A percentile compares a stretch with the other conserved stretches of the same genome.
Conservation (phyloP, 2,329 filamentous ascomycete genomes). For the Xenoacremonium recifei region DNA sequence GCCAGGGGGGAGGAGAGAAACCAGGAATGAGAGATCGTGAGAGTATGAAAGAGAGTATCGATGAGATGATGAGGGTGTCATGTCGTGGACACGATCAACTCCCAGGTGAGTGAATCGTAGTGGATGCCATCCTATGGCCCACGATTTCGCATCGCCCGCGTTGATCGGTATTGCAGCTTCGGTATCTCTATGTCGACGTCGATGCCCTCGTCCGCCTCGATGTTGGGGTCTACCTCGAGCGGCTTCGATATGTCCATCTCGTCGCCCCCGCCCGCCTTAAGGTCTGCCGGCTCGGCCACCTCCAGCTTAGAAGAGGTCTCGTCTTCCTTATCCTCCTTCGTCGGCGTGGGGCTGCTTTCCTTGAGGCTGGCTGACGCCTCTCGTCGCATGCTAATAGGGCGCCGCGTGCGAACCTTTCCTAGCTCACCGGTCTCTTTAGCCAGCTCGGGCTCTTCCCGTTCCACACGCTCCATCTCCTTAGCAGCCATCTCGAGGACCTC, state of each 20-base stretch:
- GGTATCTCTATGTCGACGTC: constrained; percentile 38
- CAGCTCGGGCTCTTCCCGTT: constrained; percentile 49
- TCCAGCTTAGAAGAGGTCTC: no score
- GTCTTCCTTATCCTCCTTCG: constrained; percentile 22
- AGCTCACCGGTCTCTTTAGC: constrained; percentile 38
- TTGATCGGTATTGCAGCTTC: constrained; percentile 42
- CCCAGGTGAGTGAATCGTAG: constrained; percentile 17
- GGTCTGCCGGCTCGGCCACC: constrained; percentile 13
- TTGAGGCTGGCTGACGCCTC: constrained; percentile 35
- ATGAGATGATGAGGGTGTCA: constrained; percentile 8
- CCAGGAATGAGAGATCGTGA: no score
- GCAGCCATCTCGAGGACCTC: constrained; percentile 62
- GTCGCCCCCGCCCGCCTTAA: constrained; percentile 16
- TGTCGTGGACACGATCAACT: constrained; percentile 14
- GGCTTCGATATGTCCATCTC: constrained; percentile 16
- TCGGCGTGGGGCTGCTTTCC: constrained; percentile 19
- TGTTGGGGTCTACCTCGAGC: constrained; percentile 33
- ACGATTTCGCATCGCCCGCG: constrained; percentile 36
- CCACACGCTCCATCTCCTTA: constrained; percentile 56
- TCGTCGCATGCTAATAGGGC: constrained; percentile 53
- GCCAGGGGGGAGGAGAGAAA: no score
- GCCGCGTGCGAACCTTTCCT: constrained; percentile 46
- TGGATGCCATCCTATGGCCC: constrained; percentile 21
- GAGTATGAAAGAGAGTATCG: no score
- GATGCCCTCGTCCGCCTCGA: constrained; percentile 43